Conservation (phyloP, 495 filamentous ascomycete species). For the Rostrohypoxylon terebratum region DNA sequence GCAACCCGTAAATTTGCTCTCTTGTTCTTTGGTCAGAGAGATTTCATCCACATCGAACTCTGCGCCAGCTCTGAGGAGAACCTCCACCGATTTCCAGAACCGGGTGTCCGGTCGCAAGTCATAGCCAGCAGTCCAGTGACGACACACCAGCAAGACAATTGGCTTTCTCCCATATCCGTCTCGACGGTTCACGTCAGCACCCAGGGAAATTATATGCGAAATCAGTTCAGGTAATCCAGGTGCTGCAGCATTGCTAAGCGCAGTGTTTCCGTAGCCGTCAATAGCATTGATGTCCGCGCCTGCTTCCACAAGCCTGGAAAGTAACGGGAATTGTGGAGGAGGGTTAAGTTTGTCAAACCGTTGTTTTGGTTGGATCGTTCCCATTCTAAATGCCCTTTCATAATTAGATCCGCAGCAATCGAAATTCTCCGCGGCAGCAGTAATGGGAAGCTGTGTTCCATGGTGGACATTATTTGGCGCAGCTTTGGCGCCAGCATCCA, state of each 20-base stretch:
- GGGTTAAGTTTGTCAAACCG: no score
- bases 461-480: neutral
- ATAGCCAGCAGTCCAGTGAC: no score
- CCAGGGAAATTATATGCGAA: neutral
- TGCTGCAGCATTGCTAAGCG: neutral
- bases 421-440: neutral
- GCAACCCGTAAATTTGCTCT: no score
- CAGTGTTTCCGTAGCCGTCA: neutral
- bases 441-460: neutral
- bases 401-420: no score
- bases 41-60: neutral
- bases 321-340: neutral
- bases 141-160: no score
- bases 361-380: no score
- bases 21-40: neutral
- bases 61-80: neutral
- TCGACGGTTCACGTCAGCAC: neutral
- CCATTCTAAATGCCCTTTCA: no score
- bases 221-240: neutral
- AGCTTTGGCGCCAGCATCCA: constrained; percentile 19
- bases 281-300: constrained; percentile 12
- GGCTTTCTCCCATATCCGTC: neutral
- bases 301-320: constrained; percentile 6
- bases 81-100: neutral
- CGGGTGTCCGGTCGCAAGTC: no score